Conservation (phyloP, 2,329 filamentous ascomycete genomes). For the Tympanopsis confertula region DNA sequence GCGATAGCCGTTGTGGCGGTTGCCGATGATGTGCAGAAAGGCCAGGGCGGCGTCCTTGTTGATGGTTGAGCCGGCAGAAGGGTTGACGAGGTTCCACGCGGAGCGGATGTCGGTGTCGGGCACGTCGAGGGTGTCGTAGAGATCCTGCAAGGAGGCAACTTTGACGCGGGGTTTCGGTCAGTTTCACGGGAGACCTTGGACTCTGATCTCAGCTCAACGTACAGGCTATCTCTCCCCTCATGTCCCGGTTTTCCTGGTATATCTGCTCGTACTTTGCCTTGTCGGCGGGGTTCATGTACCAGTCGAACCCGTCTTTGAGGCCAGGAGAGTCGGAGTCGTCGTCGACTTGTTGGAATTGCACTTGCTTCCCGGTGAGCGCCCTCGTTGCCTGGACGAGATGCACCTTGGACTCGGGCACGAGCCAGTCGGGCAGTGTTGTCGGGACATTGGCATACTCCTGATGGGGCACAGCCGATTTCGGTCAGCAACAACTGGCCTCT, state of each 20-base stretch:
- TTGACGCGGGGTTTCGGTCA: constrained; percentile 11
- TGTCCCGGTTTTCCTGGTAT: constrained; percentile 82
- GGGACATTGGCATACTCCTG: constrained; percentile 90
- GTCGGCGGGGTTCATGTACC: constrained; percentile 93
- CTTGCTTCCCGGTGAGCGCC: constrained; percentile 67
- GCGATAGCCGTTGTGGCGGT: constrained; percentile 86
- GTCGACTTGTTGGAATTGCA: constrained; percentile 75
- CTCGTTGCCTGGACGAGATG: constrained; percentile 76
- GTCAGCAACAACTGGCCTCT: constrained; percentile 1
- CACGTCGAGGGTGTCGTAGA: constrained; percentile 72
- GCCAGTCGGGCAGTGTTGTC: constrained; percentile 76
- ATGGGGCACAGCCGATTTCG: background rate
- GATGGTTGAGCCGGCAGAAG: constrained; percentile 68
- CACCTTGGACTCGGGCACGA: constrained; percentile 88
- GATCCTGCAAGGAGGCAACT: constrained; percentile 69
- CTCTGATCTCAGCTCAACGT: constrained; percentile 18
- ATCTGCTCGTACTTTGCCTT: constrained; percentile 95
- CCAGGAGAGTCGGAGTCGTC: constrained; percentile 73
- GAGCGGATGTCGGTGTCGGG: constrained; percentile 73
- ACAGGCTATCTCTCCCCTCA: constrained; percentile 75
- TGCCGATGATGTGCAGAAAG: constrained; percentile 93
- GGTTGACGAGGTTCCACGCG: constrained; percentile 96
- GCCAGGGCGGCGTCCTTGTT: constrained; percentile 91
- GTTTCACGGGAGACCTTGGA: background rate
- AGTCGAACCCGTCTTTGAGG: constrained; percentile 93